Evolutionary conservation across 2,329 filamentous ascomycete genomes (phyloP), one percentile per base, ranked within the genome.

Genomic region (Rhytidhysteron rufulum): DNA sequence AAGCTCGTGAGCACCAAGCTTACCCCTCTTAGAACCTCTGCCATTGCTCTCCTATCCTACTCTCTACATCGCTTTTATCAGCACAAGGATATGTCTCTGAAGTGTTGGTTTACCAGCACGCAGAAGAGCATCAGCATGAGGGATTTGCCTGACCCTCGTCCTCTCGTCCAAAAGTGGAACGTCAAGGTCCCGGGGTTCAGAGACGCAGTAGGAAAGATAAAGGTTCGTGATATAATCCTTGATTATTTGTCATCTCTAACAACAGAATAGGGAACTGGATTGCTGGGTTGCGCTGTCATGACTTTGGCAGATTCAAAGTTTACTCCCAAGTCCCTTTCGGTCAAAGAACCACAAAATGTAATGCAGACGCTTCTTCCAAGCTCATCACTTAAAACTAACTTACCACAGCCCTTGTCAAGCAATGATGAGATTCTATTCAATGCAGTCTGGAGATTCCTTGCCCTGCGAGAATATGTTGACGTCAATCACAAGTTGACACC

Each of bases 391-490:
- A n/a, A n/a, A n/a, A 16, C 34, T 34, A 17, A 40, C 31, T 15
- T 22, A 39, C 42, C 20, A 42, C 41, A 77, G 67, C 57, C 60
- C 11, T 61, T 78, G 7, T 79, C 75, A 43, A 79, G 83, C n/a
- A 79, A 84, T 47, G 76, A 85, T 13, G 86, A 93, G 55, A 77
- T 91, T 40, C 70, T 78, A 18, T 71, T 88, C 15, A 87, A 95
- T 54, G 80, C 84, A 5, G 77, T 91, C 43, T 96, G 88, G 85
- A 81, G 89, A 40, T 93, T 96, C 66, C 75, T 98, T 17, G 88
- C 95, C 58, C 75, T 97, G 35, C 82, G 90, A 43, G 89, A 85
- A 18, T 98, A 96, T 56, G 75, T 95, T 34, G 80, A 93, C 51
- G 75, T 82, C 37, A 76, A 79, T 43, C 91, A 97, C 65, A 79